These are phyloP conservation scores for Cutaneotrichosporon sp. DNA, from an alignment of 1,284 basidiomycete genomes.

Conservation along the genomic window DNA sequence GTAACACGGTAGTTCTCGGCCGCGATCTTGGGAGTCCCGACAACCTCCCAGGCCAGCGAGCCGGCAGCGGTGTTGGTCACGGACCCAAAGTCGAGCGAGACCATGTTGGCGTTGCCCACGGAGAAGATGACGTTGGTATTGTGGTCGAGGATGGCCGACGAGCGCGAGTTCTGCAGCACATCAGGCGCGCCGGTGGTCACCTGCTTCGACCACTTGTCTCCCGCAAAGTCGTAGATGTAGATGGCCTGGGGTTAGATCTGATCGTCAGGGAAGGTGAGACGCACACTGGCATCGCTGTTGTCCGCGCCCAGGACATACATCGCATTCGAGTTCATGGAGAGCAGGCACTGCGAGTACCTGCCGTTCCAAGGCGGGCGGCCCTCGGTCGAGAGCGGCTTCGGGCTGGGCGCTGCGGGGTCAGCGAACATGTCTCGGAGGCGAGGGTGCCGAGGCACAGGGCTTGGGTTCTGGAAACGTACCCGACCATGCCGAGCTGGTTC, in stretches of 20 bases:
- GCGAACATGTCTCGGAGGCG: background rate
- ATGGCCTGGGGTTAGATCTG: conserved; percentile 26
- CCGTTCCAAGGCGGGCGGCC: conserved; percentile 54
- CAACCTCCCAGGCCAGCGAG: conserved; percentile 64
- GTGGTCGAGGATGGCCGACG: conserved; percentile 71
- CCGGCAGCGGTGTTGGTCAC: conserved; percentile 62
- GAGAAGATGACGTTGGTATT: conserved; percentile 79
- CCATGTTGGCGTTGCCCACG: conserved; percentile 49
- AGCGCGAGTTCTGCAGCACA: conserved; percentile 43
- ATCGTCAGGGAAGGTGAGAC: conserved; percentile 13
- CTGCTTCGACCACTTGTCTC: conserved; percentile 52
- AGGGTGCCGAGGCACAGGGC: background rate
- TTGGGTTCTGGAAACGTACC: conserved; percentile 38
- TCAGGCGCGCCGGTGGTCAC: conserved; percentile 43
- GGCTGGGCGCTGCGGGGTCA: conserved; percentile 35
- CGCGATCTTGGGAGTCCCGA: conserved; percentile 60
- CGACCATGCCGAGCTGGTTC: conserved; percentile 40
- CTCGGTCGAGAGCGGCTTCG: conserved; percentile 36
- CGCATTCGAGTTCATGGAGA: conserved; percentile 56
- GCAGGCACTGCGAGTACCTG: conserved; percentile 50
- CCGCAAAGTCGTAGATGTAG: conserved; percentile 53
- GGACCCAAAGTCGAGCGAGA: conserved; percentile 65
- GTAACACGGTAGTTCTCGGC: conserved; percentile 46
- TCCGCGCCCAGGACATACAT: conserved; percentile 79
- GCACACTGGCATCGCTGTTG: conserved; percentile 61